These are phyloP conservation scores for Aspergillus novoparasiticus DNA, from an alignment of 2,329 filamentous ascomycete species.

Conservation along the genomic window DNA sequence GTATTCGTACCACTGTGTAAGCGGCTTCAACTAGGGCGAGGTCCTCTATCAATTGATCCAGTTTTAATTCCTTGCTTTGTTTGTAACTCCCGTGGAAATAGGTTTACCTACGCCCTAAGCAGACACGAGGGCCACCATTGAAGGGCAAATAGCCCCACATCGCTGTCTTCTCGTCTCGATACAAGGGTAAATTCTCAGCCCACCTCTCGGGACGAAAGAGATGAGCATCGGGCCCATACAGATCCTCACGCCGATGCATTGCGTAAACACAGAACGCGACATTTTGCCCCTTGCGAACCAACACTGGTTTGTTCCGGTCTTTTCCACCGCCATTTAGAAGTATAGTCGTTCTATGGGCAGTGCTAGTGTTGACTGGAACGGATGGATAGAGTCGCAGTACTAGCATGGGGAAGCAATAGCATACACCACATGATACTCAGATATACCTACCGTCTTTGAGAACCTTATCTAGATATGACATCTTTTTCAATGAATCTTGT, in stretches of 20 bases:
- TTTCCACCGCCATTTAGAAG: background rate
- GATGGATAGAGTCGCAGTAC: background rate
- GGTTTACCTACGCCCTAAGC: background rate
- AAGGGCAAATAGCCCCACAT: background rate
- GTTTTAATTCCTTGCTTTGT: background rate
- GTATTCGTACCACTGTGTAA: background rate
- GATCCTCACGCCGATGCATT: background rate
- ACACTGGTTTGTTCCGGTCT: background rate
- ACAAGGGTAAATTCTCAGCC: background rate
- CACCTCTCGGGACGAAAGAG: constrained; percentile 1
- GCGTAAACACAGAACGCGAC: background rate
- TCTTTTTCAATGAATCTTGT: too few species aligned
- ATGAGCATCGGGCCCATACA: background rate
- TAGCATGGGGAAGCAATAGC: background rate
- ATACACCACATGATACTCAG: too few species aligned
- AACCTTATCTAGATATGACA: too few species aligned
- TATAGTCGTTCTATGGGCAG: background rate
- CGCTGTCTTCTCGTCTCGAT: too few species aligned
- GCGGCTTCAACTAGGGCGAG: background rate
- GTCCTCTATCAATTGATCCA: background rate
- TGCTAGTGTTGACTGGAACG: too few species aligned
- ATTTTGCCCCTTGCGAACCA: background rate
- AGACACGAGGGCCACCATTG: background rate
- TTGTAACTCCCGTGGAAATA: background rate
- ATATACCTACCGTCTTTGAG: too few species aligned